Percentiles rank a stretch among this genome's conserved stretches.
Evolutionary conservation across 257 asterid genomes (phyloP).

Genomic region (Solanum chmielewskii): DNA sequence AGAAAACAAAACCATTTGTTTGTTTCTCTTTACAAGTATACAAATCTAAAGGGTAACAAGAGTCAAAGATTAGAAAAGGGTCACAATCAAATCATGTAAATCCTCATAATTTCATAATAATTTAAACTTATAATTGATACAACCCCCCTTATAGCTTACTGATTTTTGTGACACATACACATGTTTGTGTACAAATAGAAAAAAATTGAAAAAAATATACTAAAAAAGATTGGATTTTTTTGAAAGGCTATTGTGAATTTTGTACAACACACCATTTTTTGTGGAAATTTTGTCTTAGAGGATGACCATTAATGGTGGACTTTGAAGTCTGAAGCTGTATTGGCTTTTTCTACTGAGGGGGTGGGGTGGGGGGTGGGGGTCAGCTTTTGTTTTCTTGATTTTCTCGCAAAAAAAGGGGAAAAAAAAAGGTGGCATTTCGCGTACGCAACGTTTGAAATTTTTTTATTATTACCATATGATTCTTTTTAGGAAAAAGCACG

Average conservation of each 20-base stretch:
- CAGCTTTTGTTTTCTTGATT: neutral
- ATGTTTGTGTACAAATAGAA: neutral
- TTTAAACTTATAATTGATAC: neutral
- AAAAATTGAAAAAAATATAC: neutral
- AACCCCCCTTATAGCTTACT: neutral
- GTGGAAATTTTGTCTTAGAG: neutral
- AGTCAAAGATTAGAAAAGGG: slow-evolving; percentile 3
- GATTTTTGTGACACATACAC: neutral
- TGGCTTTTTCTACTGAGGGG: neutral
- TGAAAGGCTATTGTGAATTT: neutral
- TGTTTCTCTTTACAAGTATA: neutral
- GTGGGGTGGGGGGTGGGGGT: neutral
- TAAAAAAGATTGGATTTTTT: neutral
- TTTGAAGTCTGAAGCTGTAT: neutral
- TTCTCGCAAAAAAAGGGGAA: neutral
- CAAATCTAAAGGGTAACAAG: neutral
- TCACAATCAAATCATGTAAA: neutral
- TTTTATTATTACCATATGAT: neutral
- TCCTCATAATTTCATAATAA: neutral
- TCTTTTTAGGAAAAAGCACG: neutral
- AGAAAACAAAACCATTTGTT: neutral
- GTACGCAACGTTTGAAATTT: neutral
- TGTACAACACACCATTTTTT: neutral
- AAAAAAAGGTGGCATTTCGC: neutral
- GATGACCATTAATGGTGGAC: slow-evolving; percentile 1